Evolutionary conservation across 805 yeast genomes (phyloP), one percentile per base, ranked within the genome.

Genomic region (Myxozyma kluyveri): DNA sequence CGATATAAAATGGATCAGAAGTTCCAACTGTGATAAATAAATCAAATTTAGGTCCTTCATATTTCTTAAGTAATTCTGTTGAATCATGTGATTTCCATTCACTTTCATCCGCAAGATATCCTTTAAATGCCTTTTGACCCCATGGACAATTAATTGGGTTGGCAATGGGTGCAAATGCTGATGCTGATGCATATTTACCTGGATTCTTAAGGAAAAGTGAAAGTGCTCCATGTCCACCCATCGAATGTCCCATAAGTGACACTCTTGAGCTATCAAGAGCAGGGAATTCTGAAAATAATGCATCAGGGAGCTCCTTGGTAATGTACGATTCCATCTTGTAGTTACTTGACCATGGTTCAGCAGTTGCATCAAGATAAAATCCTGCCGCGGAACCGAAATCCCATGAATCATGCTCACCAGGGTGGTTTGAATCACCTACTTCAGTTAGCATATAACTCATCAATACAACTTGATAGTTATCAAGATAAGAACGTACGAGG

Each of bases 141-240:
- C 98, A 91, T 36, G 83, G 85, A 58, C 83, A 80, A 45, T 74
- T 72, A 48, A 76, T 69, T 4, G 98, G 98, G 70, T 89, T 86
- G 23, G 81, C 71, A 60, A 93, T 87, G 47, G 99, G 98, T 0
- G 97, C 80, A 72, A 91, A 91, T 0, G 96, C 97, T 52, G 88
- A 80, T 38, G 86, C 90, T 1, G 93, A 82, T 66, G 79, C 79
- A 74, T 85, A 91, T 62, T 73, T 74, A 1, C 82, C 84, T 0
- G 90, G 87, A 67, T 85, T 81, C 57, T 76, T 79, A 54, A 91
- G 70, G 60, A 70, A 81, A n/a, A 82, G 73, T 54, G 84, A 72
- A 54, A 91, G 70, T 0, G 99, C 95, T 51, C 98, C 99, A 67
- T 79, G 88, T 0, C 99, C 99, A 45, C 99, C 99, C 98, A 93